Evolutionary conservation across 495 filamentous ascomycete genomes (phyloP), one percentile per base, ranked within the genome.

Genomic region (Lentithecium fluviatile): DNA sequence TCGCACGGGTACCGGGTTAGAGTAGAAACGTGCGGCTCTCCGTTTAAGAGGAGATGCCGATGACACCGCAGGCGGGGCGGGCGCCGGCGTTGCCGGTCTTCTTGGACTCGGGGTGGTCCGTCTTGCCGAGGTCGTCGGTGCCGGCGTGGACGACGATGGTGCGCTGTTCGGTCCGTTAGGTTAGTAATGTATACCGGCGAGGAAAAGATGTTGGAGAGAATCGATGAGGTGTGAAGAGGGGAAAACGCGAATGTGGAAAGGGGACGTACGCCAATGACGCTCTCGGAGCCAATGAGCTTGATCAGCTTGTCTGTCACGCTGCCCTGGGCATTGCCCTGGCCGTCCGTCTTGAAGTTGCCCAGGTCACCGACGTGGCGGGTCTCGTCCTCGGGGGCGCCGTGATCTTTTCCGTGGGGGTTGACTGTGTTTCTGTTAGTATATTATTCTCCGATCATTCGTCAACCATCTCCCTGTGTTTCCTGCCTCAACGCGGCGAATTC

Each of bases 41-140:
- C 50, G 20, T 67, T 58, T 58, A 70, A 23, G 58, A 29, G 24
- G 88, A 83, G 79, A 96, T 95, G 65, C 90, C 90, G 70, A 96
- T 95, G 72, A 96, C 91, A 82, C 93, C 94, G 77, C 94, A 98
- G 71, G 94, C 95, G 67, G 93, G 94, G 68, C 94, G 88, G 56
- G 76, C 69, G 64, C 94, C 94, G 73, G 93, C 95, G 74, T 97
- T 97, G 62, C 94, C 95, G 49, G 95, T 98, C 84, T 91, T 96
- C 79, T 94, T 90, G 70, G 90, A 95, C 83, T 96, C 89, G 79
- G 90, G 86, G 77, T 89, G 83, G 50, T 80, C 89, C 70, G 91
- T 91, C 80, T 85, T 85, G 73, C 95, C 94, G 60, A 98, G 86
- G 70, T 98, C 94, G 75, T 97, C 94, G 62, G 92, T 96, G 62